A percentile compares a stretch with the other conserved stretches of the same genome.
phyloP scores from a whole-genome alignment of 163 green algal species.

The Scenedesmus sp. region DNA sequence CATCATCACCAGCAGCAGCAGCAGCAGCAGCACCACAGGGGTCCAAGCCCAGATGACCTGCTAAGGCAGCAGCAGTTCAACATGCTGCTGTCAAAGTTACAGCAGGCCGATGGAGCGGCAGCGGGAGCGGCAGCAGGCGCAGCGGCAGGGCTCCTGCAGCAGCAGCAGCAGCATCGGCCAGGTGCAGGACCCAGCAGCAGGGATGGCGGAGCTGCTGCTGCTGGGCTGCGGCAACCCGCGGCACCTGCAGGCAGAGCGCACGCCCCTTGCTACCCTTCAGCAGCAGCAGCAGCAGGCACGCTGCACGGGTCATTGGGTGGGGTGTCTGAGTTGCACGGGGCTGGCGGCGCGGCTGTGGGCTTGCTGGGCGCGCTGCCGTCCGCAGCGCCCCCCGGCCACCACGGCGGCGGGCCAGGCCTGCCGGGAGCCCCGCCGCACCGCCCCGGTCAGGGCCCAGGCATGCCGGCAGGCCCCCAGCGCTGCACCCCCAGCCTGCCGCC shows the following conservation, averaged over 20 bases:
- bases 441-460: not conserved
- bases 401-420: not conserved
- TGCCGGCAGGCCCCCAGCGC: not conserved
- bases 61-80: slow-evolving; percentile 9
- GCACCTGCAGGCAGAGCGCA: not conserved
- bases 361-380: not conserved
- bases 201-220: slow-evolving; percentile 1
- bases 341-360: not conserved
- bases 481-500: not conserved
- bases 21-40: slow-evolving; percentile 9
- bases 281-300: slow-evolving; percentile 26
- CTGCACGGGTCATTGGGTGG: not conserved
- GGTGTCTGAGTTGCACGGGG: not conserved
- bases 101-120: not conserved
- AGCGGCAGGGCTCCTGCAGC: slow-evolving; percentile 1
- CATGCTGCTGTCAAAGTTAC: slow-evolving; percentile 38
- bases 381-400: not conserved
- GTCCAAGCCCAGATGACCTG: not conserved
- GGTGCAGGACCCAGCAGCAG: not conserved
- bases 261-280: not conserved
- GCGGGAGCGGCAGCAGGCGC: slow-evolving; percentile 11
- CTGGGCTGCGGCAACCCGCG: not conserved
- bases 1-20: slow-evolving; percentile 1
- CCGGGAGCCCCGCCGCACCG: not conserved
- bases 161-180: not conserved